A percentile compares a stretch with the other conserved stretches of the same genome.
These are phyloP conservation scores for Daldinia sp. DNA, from an alignment of 2,329 filamentous ascomycete genomes.

Conservation along the genomic window DNA sequence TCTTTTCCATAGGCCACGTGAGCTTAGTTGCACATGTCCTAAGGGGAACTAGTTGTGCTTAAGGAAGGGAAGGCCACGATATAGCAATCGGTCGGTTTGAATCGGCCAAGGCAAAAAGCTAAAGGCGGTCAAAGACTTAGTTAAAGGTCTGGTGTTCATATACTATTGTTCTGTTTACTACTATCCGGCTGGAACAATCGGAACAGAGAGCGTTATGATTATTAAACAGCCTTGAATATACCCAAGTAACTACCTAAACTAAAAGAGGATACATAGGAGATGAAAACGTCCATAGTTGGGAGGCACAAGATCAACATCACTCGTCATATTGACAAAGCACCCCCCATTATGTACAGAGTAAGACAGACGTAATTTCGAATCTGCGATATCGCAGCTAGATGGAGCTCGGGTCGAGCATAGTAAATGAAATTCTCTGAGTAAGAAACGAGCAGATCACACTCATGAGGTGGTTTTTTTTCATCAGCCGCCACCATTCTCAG, in stretches of 20 bases:
- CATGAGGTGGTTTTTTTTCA: slow-evolving; percentile 2
- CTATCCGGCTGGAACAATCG: neutral
- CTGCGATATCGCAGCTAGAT: slow-evolving; percentile 31
- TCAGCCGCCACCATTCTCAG: slow-evolving; percentile 5
- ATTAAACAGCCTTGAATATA: neutral
- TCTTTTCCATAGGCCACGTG: neutral
- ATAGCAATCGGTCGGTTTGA: slow-evolving; percentile 23
- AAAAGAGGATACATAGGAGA: slow-evolving; percentile 16
- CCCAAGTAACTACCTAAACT: neutral
- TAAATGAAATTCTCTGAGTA: neutral
- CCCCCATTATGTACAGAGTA: slow-evolving; percentile 6
- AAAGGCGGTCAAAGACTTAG: slow-evolving; percentile 29
- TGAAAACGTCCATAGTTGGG: slow-evolving; percentile 2
- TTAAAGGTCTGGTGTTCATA: neutral
- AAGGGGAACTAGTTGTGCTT: neutral
- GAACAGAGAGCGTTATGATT: neutral
- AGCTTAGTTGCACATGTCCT: slow-evolving; percentile 2
- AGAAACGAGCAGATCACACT: slow-evolving; percentile 21
- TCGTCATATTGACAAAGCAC: neutral
- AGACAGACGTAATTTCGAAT: slow-evolving; percentile 12
- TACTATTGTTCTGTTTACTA: neutral
- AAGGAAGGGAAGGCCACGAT: slow-evolving; percentile 7
- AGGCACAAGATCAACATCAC: neutral
- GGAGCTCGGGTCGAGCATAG: slow-evolving; percentile 21
- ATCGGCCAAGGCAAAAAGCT: slow-evolving; percentile 17